phyloP scores from a whole-genome alignment of 805 yeast genomes.

The Wickerhamomyces chambardii region DNA sequence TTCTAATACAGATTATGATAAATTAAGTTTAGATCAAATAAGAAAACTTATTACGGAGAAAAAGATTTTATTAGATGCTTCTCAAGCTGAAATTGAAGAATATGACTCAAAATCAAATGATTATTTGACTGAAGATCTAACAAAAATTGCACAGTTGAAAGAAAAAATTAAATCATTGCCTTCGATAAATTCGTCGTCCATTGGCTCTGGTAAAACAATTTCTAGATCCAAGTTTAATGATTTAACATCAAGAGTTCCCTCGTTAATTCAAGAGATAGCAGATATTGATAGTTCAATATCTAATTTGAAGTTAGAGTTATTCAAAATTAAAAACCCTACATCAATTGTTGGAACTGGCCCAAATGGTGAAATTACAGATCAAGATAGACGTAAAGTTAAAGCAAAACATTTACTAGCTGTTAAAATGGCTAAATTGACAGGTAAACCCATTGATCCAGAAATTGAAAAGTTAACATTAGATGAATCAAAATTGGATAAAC shows the following conservation, averaged over 20 bases:
- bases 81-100: slow-evolving; percentile 22
- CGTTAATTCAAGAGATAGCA: slow-evolving; percentile 53
- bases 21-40: slow-evolving; percentile 37
- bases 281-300: slow-evolving; percentile 63
- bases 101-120: slow-evolving; percentile 32
- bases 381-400: slow-evolving; percentile 72
- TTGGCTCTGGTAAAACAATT: no score
- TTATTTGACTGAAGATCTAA: slow-evolving; percentile 34
- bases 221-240: slow-evolving; percentile 40
- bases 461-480: slow-evolving; percentile 25
- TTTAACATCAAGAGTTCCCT: slow-evolving; percentile 68
- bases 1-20: slow-evolving; percentile 2
- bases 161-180: slow-evolving; percentile 36
- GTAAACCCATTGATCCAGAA: slow-evolving; percentile 41
- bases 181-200: no score
- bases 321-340: slow-evolving; percentile 60
- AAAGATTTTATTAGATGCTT: slow-evolving; percentile 50
- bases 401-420: slow-evolving; percentile 73
- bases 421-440: slow-evolving; percentile 90
- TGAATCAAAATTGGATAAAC: slow-evolving; percentile 34
- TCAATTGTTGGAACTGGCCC: slow-evolving; percentile 79
- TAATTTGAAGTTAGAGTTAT: slow-evolving; percentile 53
- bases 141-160: slow-evolving; percentile 31
- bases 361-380: slow-evolving; percentile 77
- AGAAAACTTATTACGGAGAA: slow-evolving; percentile 69